Evolutionary conservation across 2,329 filamentous ascomycete species (phyloP), one percentile per base, ranked within the genome.

Genomic region (Ascochyta rabiei): DNA sequence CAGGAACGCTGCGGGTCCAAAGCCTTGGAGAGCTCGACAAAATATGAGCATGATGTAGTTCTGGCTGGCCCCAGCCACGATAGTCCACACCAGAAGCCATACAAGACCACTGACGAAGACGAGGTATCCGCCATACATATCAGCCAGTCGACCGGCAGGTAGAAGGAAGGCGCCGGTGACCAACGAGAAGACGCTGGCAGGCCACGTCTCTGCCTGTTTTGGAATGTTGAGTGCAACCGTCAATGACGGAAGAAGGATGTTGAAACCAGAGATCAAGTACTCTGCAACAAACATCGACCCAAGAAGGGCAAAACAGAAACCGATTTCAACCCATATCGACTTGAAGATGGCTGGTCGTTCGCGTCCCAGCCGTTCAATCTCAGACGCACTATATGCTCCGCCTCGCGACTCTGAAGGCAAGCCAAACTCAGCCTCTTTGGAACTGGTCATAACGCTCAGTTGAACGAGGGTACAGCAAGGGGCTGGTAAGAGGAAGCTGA

Each of bases 251-350:
- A 93, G 74, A 23, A 93, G 75, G 55, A 86, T 77, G 53, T 81
- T 85, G 66, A 93, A 95, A 28, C 91, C 91, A 41, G 87, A 89
- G 45, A 93, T 83, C 68, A 88, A 89, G 74, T 88, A 93, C 76
- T 93, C 89, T 39, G 83, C 80, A 64, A 88, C 79, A 57, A 88
- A 82, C 76, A 88, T 86, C 40, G 85, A 87, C 57, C 84, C 81
- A 12, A 87, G 75, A 18, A 89, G 78, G 0, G 84, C 84, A 61
- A 84, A 82, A 66, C 86, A 82, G 66, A 89, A 90, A 19, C 81
- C 80, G 4, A 85, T 57, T 65, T 90, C 88, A n/a, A 81, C 73
- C 73, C 80, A 79, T 42, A 76, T 68, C 2, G 78, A 80, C 9
- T 71, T 69, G 67, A 90, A 87, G 34, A 76, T 75, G 4, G 79